These are phyloP conservation scores for Mycena haematopus DNA, from an alignment of 768 basidiomycete genomes.

Conservation along the genomic window DNA sequence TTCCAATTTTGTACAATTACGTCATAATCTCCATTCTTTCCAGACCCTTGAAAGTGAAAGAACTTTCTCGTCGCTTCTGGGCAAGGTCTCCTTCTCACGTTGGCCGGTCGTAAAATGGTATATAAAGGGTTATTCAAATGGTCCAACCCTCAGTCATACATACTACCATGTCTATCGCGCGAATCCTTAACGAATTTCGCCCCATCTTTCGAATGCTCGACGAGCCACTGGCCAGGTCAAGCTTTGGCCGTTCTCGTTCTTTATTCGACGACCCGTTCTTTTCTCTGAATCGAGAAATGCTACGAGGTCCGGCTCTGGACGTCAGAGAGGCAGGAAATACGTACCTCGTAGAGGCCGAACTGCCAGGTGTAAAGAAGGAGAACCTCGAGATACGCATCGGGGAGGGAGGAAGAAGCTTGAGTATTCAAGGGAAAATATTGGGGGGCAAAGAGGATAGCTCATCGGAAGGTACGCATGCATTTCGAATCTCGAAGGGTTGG, in stretches of 20 bases:
- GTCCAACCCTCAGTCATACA: not conserved
- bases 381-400: constrained; percentile 74
- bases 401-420: constrained; percentile 71
- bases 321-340: constrained; percentile 67
- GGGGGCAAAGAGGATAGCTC: constrained; percentile 35
- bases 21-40: not conserved
- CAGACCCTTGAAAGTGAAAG: not conserved
- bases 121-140: constrained; percentile 15
- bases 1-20: not conserved
- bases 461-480: constrained; percentile 39
- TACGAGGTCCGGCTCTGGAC: constrained; percentile 65
- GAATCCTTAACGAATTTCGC: constrained; percentile 72
- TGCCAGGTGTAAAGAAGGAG: constrained; percentile 82
- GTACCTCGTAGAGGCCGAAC: constrained; percentile 76
- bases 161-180: constrained; percentile 65
- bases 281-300: constrained; percentile 29
- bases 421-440: constrained; percentile 69
- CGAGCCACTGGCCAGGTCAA: constrained; percentile 60
- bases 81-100: constrained; percentile 16
- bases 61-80: constrained; percentile 22
- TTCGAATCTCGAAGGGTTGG: not conserved
- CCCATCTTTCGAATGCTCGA: constrained; percentile 81
- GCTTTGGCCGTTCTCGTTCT: constrained; percentile 40
- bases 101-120: constrained; percentile 12
- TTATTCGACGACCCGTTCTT: constrained; percentile 61